Evolutionary conservation across 306 rosid species (phyloP).

Genomic region (Citrullus colocynthis): DNA sequence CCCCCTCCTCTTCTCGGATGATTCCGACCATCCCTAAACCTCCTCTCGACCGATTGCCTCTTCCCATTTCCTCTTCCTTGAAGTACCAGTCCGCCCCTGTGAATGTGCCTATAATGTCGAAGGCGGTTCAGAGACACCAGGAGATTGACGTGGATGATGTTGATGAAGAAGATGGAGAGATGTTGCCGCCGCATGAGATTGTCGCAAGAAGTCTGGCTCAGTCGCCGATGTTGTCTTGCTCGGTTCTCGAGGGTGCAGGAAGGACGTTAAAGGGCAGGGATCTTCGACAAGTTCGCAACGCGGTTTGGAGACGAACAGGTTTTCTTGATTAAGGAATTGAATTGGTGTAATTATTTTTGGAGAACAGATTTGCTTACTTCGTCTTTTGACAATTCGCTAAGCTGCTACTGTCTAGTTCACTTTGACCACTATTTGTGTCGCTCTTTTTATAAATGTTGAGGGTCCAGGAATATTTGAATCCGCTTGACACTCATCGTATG

Average conservation of each 20-base stretch:
- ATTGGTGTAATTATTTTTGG: constrained; percentile 2
- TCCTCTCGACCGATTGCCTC: constrained; percentile 25
- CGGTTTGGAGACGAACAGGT: constrained; percentile 72
- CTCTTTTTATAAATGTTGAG: neutral
- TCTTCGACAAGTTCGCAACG: constrained; percentile 64
- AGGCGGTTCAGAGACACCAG: constrained; percentile 18
- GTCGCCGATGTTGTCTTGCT: constrained; percentile 45
- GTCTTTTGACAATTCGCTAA: neutral
- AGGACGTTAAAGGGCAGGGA: constrained; percentile 62
- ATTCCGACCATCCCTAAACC: constrained; percentile 49
- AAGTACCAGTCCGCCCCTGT: constrained; percentile 71
- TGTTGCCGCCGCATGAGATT: constrained; percentile 73
- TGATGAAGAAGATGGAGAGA: constrained; percentile 26
- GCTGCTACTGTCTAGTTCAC: neutral
- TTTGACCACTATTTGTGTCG: constrained; percentile 2
- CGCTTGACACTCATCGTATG: constrained; percentile 5
- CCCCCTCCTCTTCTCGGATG: constrained; percentile 40
- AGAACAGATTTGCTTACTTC: neutral
- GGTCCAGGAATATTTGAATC: constrained; percentile 8
- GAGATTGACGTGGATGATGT: constrained; percentile 23
- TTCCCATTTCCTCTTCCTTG: constrained; percentile 16
- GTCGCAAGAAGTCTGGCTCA: constrained; percentile 36
- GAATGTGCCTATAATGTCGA: constrained; percentile 43
- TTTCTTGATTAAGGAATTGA: constrained; percentile 38
- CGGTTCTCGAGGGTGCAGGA: constrained; percentile 78